These are phyloP conservation scores for Wickerhamiella qilinensis DNA, from an alignment of 805 yeast genomes.

Conservation along the genomic window DNA sequence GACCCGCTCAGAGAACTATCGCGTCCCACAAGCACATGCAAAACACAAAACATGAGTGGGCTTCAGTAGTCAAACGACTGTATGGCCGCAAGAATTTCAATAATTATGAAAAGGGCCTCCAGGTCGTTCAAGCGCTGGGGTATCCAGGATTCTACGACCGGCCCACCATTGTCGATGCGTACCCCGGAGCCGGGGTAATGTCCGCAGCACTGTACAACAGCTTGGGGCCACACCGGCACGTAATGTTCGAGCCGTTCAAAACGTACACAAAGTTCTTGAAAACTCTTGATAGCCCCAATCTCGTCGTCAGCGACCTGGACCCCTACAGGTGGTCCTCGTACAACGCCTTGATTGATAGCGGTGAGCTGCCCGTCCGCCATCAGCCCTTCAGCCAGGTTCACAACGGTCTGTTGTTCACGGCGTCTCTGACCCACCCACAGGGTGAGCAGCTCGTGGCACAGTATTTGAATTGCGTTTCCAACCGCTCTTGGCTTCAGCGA, in stretches of 20 bases:
- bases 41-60: slow-evolving; percentile 14
- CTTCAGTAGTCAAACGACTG: slow-evolving; percentile 8
- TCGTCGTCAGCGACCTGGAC: slow-evolving; percentile 26
- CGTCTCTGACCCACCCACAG: slow-evolving; percentile 36
- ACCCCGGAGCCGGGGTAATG: slow-evolving; percentile 34
- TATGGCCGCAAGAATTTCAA: slow-evolving; percentile 16
- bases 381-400: slow-evolving; percentile 30
- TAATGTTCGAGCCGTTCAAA: slow-evolving; percentile 40
- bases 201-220: slow-evolving; percentile 45
- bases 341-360: slow-evolving; percentile 28
- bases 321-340: slow-evolving; percentile 61
- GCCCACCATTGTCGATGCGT: slow-evolving; percentile 20
- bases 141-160: slow-evolving; percentile 24
- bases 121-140: slow-evolving; percentile 33
- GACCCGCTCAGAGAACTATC: too few relatives aligned
- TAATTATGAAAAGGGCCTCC: slow-evolving; percentile 16
- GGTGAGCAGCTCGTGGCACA: slow-evolving; percentile 62
- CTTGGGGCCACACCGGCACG: slow-evolving; percentile 45
- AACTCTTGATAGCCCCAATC: slow-evolving; percentile 5
- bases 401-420: slow-evolving; percentile 39
- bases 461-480: slow-evolving; percentile 52
- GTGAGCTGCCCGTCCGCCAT: slow-evolving; percentile 26
- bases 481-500: slow-evolving; percentile 57
- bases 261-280: slow-evolving; percentile 16
- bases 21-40: too few relatives aligned